phyloP scores from a whole-genome alignment of 495 filamentous ascomycete species.

The Aspergillus leporis region DNA sequence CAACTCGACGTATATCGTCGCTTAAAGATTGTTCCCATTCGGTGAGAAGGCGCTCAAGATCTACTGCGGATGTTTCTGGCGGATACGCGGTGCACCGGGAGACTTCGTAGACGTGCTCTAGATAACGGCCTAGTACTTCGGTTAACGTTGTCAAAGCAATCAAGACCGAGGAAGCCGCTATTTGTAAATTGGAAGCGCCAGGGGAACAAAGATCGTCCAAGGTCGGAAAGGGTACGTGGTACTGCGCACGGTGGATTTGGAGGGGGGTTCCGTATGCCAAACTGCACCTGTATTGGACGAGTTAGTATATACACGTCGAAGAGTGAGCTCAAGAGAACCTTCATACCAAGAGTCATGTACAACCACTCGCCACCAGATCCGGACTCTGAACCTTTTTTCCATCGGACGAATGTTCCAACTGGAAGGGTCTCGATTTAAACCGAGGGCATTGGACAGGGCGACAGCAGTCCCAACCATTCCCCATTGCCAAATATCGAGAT shows the following conservation, averaged over 20 bases:
- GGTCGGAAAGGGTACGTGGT: slow-evolving; percentile 41
- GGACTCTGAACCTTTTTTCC: slow-evolving; percentile 33
- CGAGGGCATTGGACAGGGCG: slow-evolving; percentile 35
- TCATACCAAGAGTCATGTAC: slow-evolving; percentile 42
- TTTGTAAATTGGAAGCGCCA: slow-evolving; percentile 8
- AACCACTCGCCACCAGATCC: slow-evolving; percentile 42
- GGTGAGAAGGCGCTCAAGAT: slow-evolving; percentile 25
- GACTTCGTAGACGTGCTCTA: slow-evolving; percentile 38
- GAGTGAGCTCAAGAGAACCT: neutral
- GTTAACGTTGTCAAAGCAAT: slow-evolving; percentile 40
- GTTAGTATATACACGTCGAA: neutral
- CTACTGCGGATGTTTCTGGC: slow-evolving; percentile 3
- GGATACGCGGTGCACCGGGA: slow-evolving; percentile 10
- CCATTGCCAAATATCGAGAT: slow-evolving; percentile 41
- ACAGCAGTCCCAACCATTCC: slow-evolving; percentile 33
- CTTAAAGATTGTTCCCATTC: slow-evolving; percentile 28
- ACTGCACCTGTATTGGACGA: slow-evolving; percentile 30
- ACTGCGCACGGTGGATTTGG: slow-evolving; percentile 33
- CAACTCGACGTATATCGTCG: slow-evolving; percentile 24
- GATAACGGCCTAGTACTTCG: slow-evolving; percentile 36
- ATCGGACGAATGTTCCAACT: slow-evolving; percentile 34
- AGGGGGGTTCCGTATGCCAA: slow-evolving; percentile 39
- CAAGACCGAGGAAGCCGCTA: slow-evolving; percentile 29
- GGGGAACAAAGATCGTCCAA: slow-evolving; percentile 21
- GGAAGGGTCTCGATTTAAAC: slow-evolving; percentile 35